Conservation (phyloP, 805 yeast genomes). For the Candida xyloterini region DNA sequence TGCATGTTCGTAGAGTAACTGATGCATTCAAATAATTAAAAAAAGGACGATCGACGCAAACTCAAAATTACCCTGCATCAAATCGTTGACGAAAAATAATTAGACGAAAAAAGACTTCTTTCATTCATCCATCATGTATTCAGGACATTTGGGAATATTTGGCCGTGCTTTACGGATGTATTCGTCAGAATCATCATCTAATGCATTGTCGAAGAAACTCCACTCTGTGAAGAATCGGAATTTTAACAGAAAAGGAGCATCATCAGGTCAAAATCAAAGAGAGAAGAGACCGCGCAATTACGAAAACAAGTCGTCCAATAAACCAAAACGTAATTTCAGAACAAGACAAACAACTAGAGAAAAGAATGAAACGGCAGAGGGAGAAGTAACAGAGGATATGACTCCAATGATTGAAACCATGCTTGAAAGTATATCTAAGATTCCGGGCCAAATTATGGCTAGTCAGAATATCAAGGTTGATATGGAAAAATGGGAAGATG, state of each 20-base stretch:
- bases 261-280: not conserved
- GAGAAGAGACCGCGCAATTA: not conserved
- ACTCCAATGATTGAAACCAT: not conserved
- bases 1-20: slow-evolving; percentile 22
- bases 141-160: slow-evolving; percentile 1
- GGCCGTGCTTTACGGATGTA: slow-evolving; percentile 2
- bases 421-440: not conserved
- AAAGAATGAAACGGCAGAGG: not conserved
- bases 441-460: not conserved
- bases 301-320: not conserved
- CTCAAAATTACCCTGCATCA: slow-evolving; percentile 6
- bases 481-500: not conserved
- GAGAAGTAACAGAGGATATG: not conserved
- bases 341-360: not conserved
- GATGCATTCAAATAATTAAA: slow-evolving; percentile 18
- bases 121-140: slow-evolving; percentile 3
- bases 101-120: slow-evolving; percentile 1
- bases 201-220: too few relatives aligned
- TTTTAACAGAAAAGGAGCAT: not conserved
- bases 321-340: not conserved
- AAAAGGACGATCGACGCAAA: slow-evolving; percentile 8
- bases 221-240: not conserved
- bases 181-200: not conserved
- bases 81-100: slow-evolving; percentile 5
- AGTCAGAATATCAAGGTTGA: not conserved